Conservation (phyloP, 106 monocot genomes). For the Phalaenopsis equestris region DNA sequence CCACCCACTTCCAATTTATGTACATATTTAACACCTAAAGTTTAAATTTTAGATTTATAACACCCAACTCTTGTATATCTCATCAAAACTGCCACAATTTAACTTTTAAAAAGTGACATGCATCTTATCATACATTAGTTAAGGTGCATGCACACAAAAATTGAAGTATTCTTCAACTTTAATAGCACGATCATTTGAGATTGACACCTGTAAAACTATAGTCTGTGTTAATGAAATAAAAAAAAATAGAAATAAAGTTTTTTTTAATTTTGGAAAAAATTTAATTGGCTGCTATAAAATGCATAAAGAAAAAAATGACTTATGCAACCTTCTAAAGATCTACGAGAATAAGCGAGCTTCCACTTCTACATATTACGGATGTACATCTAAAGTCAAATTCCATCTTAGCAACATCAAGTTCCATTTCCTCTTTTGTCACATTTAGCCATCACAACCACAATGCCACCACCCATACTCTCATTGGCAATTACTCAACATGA, state of each 20-base stretch:
- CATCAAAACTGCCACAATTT: too few species aligned
- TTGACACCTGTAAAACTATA: slow-evolving; percentile 40
- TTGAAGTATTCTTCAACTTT: slow-evolving; percentile 39
- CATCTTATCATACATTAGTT: too few species aligned
- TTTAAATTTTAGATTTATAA: too few species aligned
- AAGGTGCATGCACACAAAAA: too few species aligned
- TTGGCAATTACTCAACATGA: slow-evolving; percentile 27
- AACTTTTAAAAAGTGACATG: too few species aligned
- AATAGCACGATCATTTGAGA: slow-evolving; percentile 58
- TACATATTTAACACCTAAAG: too few species aligned
- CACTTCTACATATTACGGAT: slow-evolving; percentile 70
- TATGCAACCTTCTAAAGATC: slow-evolving; percentile 51
- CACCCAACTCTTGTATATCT: too few species aligned
- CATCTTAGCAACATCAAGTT: slow-evolving; percentile 70
- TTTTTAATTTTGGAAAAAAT: not conserved
- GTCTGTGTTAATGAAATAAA: not conserved
- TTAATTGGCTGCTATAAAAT: not conserved
- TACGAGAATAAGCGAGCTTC: slow-evolving; percentile 62
- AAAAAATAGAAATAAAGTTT: not conserved
- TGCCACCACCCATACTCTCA: slow-evolving; percentile 58
- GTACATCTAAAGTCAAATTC: slow-evolving; percentile 70
- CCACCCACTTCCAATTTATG: too few species aligned
- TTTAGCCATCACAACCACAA: slow-evolving; percentile 66
- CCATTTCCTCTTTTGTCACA: slow-evolving; percentile 71
- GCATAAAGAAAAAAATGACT: slow-evolving; percentile 3